Conservation (phyloP, 441 rosid genomes). For the Biscutella laevigata region DNA sequence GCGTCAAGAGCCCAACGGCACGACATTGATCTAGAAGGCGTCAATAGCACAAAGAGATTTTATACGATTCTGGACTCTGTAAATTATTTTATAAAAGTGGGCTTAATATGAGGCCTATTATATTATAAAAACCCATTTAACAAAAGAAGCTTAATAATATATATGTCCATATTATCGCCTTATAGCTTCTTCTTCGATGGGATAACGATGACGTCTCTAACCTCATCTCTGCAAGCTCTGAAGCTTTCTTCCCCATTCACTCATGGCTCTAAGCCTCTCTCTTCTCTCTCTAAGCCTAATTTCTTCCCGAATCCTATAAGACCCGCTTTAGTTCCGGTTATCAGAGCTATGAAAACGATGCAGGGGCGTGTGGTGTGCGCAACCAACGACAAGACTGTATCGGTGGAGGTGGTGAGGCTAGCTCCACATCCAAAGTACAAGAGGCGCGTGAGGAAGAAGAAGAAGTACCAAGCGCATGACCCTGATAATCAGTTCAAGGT, state of each 20-base stretch:
- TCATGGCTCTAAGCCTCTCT: constrained; percentile 40
- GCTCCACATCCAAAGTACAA: constrained; percentile 81
- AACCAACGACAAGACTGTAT: constrained; percentile 69
- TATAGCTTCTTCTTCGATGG: constrained; percentile 8
- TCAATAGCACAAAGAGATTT: constrained; percentile 50
- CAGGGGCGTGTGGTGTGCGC: constrained; percentile 80
- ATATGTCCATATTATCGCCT: background rate
- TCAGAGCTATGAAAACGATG: constrained; percentile 64
- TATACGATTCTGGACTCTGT: constrained; percentile 6
- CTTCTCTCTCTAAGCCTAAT: constrained; percentile 28
- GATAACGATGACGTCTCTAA: constrained; percentile 33
- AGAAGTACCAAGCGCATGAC: constrained; percentile 90
- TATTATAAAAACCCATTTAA: background rate
- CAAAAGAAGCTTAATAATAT: background rate
- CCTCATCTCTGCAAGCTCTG: constrained; percentile 44
- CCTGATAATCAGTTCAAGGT: constrained; percentile 64
- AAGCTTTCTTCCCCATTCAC: constrained; percentile 44
- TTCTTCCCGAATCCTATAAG: constrained; percentile 12
- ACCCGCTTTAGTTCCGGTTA: constrained; percentile 31
- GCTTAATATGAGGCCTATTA: constrained; percentile 9
- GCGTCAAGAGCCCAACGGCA: constrained; percentile 67
- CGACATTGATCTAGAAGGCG: constrained; percentile 53
- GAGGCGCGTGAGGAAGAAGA: constrained; percentile 77
- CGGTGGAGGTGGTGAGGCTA: constrained; percentile 66
- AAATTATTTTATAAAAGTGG: background rate